Conservation (phyloP, 805 yeast species). For the Candida alai region DNA sequence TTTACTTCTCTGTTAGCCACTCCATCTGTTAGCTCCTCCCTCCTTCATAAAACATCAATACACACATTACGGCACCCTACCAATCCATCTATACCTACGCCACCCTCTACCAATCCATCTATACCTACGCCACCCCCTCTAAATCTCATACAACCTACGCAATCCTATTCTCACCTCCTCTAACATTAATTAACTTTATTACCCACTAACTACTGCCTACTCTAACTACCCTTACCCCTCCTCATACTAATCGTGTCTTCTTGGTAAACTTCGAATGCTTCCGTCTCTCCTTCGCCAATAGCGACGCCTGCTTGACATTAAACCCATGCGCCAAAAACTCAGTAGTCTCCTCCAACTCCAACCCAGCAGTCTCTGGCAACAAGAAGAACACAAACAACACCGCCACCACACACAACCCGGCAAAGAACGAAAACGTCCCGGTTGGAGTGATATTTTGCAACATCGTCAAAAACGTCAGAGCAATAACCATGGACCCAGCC, state of each 20-base stretch:
- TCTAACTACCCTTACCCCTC: background rate
- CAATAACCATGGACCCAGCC: constrained; percentile 89
- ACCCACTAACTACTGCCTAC: background rate
- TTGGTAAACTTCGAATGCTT: constrained; percentile 17
- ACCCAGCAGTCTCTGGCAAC: constrained; percentile 88
- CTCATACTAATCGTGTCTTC: constrained; percentile 2
- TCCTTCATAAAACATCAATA: too few species aligned
- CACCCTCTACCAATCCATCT: too few species aligned
- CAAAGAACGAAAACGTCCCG: constrained; percentile 90
- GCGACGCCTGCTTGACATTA: constrained; percentile 58
- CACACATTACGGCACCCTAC: too few species aligned
- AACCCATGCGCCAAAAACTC: constrained; percentile 78
- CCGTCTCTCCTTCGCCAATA: constrained; percentile 35
- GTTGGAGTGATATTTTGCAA: constrained; percentile 88
- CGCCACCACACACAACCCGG: constrained; percentile 72
- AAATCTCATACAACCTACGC: too few species aligned
- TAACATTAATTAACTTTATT: too few species aligned
- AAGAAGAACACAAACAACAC: constrained; percentile 74
- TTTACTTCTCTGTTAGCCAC: too few species aligned
- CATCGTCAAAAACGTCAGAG: constrained; percentile 93
- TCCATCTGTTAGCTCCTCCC: too few species aligned
- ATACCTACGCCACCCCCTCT: too few species aligned
- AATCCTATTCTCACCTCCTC: too few species aligned
- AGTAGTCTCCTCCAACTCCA: constrained; percentile 90
- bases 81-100: too few species aligned